Percentiles rank a stretch among this genome's conserved stretches.
These are phyloP conservation scores for Pythium chondricola DNA, from an alignment of 352 stramenopile genomes.

Conservation along the genomic window DNA sequence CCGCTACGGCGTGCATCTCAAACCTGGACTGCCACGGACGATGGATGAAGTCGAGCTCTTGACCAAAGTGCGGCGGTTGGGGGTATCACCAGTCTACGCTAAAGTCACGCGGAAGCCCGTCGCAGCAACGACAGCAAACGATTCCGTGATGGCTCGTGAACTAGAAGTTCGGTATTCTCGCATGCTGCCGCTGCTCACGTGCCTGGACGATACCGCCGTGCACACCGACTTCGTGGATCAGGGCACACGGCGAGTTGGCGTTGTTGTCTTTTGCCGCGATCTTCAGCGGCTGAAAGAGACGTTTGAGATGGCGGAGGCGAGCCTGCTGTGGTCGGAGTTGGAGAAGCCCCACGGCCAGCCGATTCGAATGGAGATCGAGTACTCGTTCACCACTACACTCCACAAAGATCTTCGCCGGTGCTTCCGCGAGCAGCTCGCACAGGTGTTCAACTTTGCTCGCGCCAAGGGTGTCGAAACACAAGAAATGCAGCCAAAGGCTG, in stretches of 20 bases:
- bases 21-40: conserved; percentile 4
- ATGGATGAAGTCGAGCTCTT: conserved; percentile 13
- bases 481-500: conserved; percentile 5
- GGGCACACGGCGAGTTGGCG: conserved; percentile 10
- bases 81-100: conserved; percentile 3
- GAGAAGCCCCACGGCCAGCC: conserved; percentile 21
- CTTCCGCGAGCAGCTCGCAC: conserved; percentile 9
- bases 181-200: conserved; percentile 18
- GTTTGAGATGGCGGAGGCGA: conserved; percentile 5
- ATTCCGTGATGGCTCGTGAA: too few relatives aligned
- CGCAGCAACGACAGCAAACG: neutral
- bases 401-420: conserved; percentile 12
- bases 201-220: conserved; percentile 12
- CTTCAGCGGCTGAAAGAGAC: conserved; percentile 3
- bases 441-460: conserved; percentile 4
- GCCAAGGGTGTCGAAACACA: conserved; percentile 3
- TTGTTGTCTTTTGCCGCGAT: conserved; percentile 17
- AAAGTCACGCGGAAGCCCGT: conserved; percentile 10
- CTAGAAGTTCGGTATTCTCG: conserved; percentile 9
- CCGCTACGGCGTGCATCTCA: conserved; percentile 9
- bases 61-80: neutral
- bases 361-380: conserved; percentile 21
- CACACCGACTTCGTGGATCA: conserved; percentile 22
- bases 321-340: conserved; percentile 9
- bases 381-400: conserved; percentile 16